A percentile compares a stretch with the other conserved stretches of the same genome.
These are phyloP conservation scores for Colletotrichum theobromicola DNA, from an alignment of 2,329 filamentous ascomycete genomes.

Conservation along the genomic window DNA sequence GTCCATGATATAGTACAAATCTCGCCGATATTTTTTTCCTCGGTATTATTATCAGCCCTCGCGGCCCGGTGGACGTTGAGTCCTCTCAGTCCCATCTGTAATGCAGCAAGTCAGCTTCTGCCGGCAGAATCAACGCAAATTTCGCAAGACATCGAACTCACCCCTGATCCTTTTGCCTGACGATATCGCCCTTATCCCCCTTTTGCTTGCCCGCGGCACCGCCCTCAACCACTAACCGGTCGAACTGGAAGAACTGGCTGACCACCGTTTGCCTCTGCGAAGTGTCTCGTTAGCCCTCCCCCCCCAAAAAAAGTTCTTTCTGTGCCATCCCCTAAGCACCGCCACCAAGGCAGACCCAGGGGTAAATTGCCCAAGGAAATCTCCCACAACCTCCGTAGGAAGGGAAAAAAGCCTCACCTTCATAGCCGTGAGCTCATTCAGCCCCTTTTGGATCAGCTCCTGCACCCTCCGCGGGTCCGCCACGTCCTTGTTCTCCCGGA, in stretches of 20 bases:
- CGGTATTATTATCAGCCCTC: not conserved
- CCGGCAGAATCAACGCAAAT: not conserved
- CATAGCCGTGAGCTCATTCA: constrained; percentile 85
- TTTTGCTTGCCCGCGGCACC: constrained; percentile 80
- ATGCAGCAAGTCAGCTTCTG: not conserved
- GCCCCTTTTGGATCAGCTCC: constrained; percentile 85
- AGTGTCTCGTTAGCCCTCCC: not conserved
- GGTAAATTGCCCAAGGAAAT: not conserved
- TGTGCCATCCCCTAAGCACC: not conserved
- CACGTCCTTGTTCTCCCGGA: constrained; percentile 78
- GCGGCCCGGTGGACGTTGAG: not conserved
- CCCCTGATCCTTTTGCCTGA: constrained; percentile 82
- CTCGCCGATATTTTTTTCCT: not conserved
- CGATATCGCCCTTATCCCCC: constrained; percentile 68
- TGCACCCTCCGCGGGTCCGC: constrained; percentile 80
- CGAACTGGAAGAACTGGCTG: constrained; percentile 93
- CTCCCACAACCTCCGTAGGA: not conserved
- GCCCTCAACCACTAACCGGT: constrained; percentile 90
- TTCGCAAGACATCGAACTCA: constrained; percentile 43
- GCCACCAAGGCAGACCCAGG: not conserved
- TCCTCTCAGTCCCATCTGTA: not conserved
- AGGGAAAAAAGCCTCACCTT: constrained; percentile 66
- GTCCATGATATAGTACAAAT: constrained; percentile 2
- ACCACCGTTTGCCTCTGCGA: constrained; percentile 89
- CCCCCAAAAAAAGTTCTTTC: not conserved